Base-by-base conservation (phyloP, 331 rosid genomes). In the Quercus lobata region DNA sequence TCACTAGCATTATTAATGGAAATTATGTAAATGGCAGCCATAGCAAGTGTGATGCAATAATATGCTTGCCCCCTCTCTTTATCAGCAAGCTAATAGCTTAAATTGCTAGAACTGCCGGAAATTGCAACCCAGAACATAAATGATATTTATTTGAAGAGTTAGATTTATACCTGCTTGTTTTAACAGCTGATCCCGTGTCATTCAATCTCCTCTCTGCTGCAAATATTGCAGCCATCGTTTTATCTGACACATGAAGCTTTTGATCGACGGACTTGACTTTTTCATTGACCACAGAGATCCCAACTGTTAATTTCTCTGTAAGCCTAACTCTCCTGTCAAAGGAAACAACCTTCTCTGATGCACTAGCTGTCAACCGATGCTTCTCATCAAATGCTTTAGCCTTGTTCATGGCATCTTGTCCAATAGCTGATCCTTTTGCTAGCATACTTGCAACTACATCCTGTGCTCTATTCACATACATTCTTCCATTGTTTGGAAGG, bases 351-450 rank as follows among this genome's bases (percentile, higher is more conserved):
- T 85, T 94, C 34, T 90, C 97, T 72, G 97, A 92, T 68, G 97
- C 98, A 89, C 91, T 91, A 22, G 97, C 93, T 57, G 82, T 86
- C 83, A 94, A 85, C 69, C 75, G 91, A 88, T 94, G 98, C 80
- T 92, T 94, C 79, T 92, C 97, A 77, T 94, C 97, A 88, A 94
- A 94, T 81, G 97, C 93, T 89, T 92, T 94, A 71, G 97, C 97
- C 85, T 89, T 94, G 87, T 85, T 94, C 83, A 94, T 54, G 0
- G 93, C 97, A 84, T 94, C 98, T 84, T 94, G 97, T 34, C 90
- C 83, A 74, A 94, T 92, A 35, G 97, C 92, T 27, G 92, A 92
- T 80, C 97, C 92, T 83, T 88, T 94, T 1, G 97, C 93, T 66
- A 92, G 82, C 92, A 94, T 74, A 81, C 30, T 87, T 11, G 92